phyloP scores from a whole-genome alignment of 108 stramenopile genomes.

The Discostella pseudostelligera region DNA sequence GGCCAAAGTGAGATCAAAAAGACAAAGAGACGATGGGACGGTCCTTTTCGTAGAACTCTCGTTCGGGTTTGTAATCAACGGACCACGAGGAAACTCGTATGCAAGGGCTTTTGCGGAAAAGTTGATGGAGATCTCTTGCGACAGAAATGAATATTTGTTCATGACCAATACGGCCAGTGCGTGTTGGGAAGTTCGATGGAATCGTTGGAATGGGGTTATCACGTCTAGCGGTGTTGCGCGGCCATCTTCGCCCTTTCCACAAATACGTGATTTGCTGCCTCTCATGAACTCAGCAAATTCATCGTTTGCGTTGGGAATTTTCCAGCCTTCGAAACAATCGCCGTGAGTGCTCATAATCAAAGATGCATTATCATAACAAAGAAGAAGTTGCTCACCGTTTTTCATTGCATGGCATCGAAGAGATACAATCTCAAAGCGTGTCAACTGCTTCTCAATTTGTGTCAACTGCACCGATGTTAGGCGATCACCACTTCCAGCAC shows the following conservation, averaged over 20 bases:
- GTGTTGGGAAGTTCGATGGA: slow-evolving; percentile 10
- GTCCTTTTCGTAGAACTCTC: slow-evolving; percentile 1
- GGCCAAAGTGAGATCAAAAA: slow-evolving; percentile 9
- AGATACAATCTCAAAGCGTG: slow-evolving; percentile 23
- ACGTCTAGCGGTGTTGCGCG: slow-evolving; percentile 1
- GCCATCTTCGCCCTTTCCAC: slow-evolving; percentile 7
- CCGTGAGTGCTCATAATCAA: not conserved
- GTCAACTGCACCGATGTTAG: slow-evolving; percentile 16
- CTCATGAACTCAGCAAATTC: slow-evolving; percentile 32
- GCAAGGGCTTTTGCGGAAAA: slow-evolving; percentile 6
- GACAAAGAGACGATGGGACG: slow-evolving; percentile 17
- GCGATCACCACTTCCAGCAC: not conserved
- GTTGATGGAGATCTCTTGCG: slow-evolving; percentile 6
- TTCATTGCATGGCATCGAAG: slow-evolving; percentile 34
- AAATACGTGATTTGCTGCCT: slow-evolving; percentile 20
- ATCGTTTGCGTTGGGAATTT: slow-evolving; percentile 18
- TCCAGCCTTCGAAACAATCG: slow-evolving; percentile 11
- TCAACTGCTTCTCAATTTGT: slow-evolving; percentile 28
- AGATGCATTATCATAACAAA: too few species aligned
- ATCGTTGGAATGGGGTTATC: slow-evolving; percentile 18
- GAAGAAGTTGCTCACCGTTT: slow-evolving; percentile 2
- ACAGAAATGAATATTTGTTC: slow-evolving; percentile 24
- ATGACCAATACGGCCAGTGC: slow-evolving; percentile 22
- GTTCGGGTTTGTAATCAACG: not conserved
- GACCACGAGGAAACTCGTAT: slow-evolving; percentile 21